A percentile compares a stretch with the other conserved stretches of the same genome.
These are phyloP conservation scores for Bolboschoenus planiculmis DNA, from an alignment of 176 grass and related monocot genomes.

Conservation along the genomic window DNA sequence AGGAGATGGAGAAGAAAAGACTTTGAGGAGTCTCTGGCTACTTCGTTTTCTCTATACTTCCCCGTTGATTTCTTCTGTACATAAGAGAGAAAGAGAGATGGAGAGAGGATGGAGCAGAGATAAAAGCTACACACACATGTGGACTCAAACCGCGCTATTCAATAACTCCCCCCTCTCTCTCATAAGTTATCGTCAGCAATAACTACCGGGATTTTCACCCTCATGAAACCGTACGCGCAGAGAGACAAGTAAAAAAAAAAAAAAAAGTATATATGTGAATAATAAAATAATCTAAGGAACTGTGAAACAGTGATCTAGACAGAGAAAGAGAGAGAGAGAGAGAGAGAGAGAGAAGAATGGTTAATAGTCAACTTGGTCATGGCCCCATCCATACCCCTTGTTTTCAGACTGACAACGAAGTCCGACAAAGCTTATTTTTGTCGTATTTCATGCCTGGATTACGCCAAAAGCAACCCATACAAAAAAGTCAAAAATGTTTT, in stretches of 20 bases:
- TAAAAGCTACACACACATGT: slow-evolving; percentile 14
- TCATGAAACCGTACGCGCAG: neutral
- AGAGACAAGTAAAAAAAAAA: neutral
- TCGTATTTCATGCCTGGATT: slow-evolving; percentile 11
- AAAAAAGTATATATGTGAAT: neutral
- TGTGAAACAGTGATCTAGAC: neutral
- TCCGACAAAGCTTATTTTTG: slow-evolving; percentile 25
- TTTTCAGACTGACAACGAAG: slow-evolving; percentile 23
- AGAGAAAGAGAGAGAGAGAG: neutral
- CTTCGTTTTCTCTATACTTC: neutral
- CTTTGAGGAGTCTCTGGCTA: neutral
- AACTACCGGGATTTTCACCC: slow-evolving; percentile 21
- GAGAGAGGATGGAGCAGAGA: neutral
- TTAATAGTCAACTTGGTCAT: slow-evolving; percentile 21
- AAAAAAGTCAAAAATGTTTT: slow-evolving; percentile 20
- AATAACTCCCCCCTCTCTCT: slow-evolving; percentile 13
- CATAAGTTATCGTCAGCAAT: slow-evolving; percentile 20
- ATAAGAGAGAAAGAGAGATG: neutral
- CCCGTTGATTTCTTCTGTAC: neutral
- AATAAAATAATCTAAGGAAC: neutral
- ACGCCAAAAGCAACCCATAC: slow-evolving; percentile 17
- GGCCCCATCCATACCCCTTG: slow-evolving; percentile 13
- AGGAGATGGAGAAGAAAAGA: neutral
- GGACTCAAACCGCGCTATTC: slow-evolving; percentile 27
- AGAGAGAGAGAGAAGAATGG: neutral